These are phyloP conservation scores for Trichoderma breve DNA, from an alignment of 2,329 filamentous ascomycete species.

Conservation along the genomic window DNA sequence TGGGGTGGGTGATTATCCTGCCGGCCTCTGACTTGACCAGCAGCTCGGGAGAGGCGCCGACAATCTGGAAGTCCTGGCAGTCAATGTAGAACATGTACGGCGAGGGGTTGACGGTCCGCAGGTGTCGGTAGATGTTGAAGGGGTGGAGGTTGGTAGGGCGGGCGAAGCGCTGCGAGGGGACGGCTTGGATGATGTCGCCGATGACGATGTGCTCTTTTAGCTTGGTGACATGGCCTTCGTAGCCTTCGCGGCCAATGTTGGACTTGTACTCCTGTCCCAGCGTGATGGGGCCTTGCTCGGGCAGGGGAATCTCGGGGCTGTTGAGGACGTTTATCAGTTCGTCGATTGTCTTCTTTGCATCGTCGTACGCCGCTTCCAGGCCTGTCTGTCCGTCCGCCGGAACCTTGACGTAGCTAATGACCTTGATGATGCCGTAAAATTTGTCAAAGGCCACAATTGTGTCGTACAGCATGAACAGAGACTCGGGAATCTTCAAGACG, in stretches of 20 bases:
- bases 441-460: slow-evolving; percentile 93
- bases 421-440: slow-evolving; percentile 88
- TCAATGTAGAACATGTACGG: slow-evolving; percentile 97
- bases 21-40: slow-evolving; percentile 87
- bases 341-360: slow-evolving; percentile 62
- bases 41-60: slow-evolving; percentile 91
- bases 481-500: slow-evolving; percentile 84
- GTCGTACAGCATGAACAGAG: slow-evolving; percentile 94
- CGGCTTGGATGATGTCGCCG: slow-evolving; percentile 96
- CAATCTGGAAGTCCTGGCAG: slow-evolving; percentile 88
- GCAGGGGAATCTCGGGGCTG: slow-evolving; percentile 72
- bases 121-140: slow-evolving; percentile 95
- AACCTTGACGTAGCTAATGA: slow-evolving; percentile 85
- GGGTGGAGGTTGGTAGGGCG: slow-evolving; percentile 88
- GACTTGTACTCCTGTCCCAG: slow-evolving; percentile 79
- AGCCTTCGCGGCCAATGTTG: slow-evolving; percentile 85
- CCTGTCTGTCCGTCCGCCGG: slow-evolving; percentile 47
- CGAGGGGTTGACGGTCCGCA: slow-evolving; percentile 95
- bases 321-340: slow-evolving; percentile 70
- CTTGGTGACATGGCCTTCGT: slow-evolving; percentile 81
- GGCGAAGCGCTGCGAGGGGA: slow-evolving; percentile 90
- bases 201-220: slow-evolving; percentile 88
- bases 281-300: slow-evolving; percentile 70
- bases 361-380: slow-evolving; percentile 64
- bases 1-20: slow-evolving; percentile 91